These are phyloP conservation scores for Schizophyllum amplum DNA, from an alignment of 1,284 basidiomycete species.

Conservation along the genomic window DNA sequence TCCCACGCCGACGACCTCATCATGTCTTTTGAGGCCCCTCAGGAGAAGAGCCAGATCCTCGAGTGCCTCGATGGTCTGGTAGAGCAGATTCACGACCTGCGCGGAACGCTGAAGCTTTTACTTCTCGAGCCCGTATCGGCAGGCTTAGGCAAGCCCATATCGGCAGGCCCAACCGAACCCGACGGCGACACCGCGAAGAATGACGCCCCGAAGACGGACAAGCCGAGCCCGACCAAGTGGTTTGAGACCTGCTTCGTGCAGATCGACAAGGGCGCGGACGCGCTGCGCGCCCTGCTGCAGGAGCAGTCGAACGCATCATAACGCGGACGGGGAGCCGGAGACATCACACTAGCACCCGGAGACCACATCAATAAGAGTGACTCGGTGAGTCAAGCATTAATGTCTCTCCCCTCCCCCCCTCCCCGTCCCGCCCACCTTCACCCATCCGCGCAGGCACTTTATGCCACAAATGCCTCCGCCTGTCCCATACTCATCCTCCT, in stretches of 20 bases:
- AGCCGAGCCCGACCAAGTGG: slow-evolving; percentile 33
- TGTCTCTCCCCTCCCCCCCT: too few species aligned
- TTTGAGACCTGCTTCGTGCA: slow-evolving; percentile 57
- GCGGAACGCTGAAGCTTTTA: slow-evolving; percentile 20
- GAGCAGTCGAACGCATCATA: too few species aligned
- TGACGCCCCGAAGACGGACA: slow-evolving; percentile 1
- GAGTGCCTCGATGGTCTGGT: slow-evolving; percentile 30
- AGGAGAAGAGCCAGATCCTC: slow-evolving; percentile 35
- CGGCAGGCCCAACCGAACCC: slow-evolving; percentile 17
- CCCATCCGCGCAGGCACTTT: too few species aligned
- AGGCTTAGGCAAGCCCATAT: slow-evolving; percentile 26
- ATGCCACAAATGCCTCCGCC: too few species aligned
- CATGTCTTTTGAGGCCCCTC: slow-evolving; percentile 53
- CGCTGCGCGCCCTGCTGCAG: slow-evolving; percentile 12
- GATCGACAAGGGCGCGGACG: slow-evolving; percentile 31
- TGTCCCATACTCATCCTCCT: too few species aligned
- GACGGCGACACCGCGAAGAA: too few species aligned
- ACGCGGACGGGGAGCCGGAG: too few species aligned
- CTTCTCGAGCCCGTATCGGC: slow-evolving; percentile 23
- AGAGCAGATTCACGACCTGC: slow-evolving; percentile 27
- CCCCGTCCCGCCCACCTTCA: too few species aligned
- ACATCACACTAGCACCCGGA: too few species aligned
- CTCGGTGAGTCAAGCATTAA: too few species aligned
- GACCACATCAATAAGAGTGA: too few species aligned
- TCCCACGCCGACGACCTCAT: slow-evolving; percentile 56